phyloP scores from a whole-genome alignment of 495 filamentous ascomycete genomes.

The Pyrenula massariospora region DNA sequence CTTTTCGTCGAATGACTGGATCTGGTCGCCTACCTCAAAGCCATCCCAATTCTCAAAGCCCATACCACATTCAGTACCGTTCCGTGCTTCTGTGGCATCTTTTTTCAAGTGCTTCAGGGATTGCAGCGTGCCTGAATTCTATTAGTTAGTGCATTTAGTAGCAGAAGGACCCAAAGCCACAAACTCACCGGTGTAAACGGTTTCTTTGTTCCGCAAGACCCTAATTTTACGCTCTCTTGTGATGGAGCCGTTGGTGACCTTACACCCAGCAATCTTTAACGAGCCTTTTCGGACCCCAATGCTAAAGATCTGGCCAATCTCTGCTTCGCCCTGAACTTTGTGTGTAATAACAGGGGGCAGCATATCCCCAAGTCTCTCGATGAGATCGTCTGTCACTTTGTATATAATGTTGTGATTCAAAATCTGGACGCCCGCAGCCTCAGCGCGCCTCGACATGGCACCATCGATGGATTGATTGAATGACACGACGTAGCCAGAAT shows the following conservation, averaged over 20 bases:
- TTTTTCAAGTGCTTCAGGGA: constrained; percentile 89
- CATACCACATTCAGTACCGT: constrained; percentile 87
- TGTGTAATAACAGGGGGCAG: constrained; percentile 52
- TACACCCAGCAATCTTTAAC: constrained; percentile 73
- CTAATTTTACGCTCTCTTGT: constrained; percentile 48
- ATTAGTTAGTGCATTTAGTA: not conserved
- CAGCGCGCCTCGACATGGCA: constrained; percentile 57
- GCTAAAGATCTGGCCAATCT: constrained; percentile 69
- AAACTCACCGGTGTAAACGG: constrained; percentile 67
- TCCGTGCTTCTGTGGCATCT: constrained; percentile 76
- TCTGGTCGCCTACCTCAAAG: constrained; percentile 68
- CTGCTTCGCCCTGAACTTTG: constrained; percentile 76
- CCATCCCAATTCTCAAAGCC: constrained; percentile 68
- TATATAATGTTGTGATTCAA: constrained; percentile 91
- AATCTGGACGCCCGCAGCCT: constrained; percentile 56
- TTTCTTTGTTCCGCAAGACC: constrained; percentile 57
- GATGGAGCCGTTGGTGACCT: constrained; percentile 72
- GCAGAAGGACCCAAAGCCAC: not conserved
- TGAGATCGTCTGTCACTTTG: constrained; percentile 73
- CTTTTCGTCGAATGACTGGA: constrained; percentile 78
- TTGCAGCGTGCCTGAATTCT: constrained; percentile 49
- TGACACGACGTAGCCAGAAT: constrained; percentile 58
- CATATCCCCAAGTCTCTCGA: constrained; percentile 49
- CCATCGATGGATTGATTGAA: constrained; percentile 73
- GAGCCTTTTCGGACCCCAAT: constrained; percentile 65